These are phyloP conservation scores for Pleurotus giganteus DNA, from an alignment of 768 basidiomycete species.

Conservation along the genomic window DNA sequence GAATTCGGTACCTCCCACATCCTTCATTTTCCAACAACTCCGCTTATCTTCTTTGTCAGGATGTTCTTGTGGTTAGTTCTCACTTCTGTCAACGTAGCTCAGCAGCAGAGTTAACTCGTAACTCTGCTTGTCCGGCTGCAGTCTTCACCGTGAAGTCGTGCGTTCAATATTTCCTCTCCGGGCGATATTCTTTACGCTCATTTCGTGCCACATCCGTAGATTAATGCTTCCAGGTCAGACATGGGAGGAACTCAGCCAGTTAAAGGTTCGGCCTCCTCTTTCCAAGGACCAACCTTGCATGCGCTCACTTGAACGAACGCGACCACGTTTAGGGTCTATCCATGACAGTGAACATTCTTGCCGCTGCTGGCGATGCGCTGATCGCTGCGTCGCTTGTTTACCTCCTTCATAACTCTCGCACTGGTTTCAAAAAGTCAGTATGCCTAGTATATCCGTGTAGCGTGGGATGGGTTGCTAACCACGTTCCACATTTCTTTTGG, in stretches of 20 bases:
- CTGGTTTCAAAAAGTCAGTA: slow-evolving; percentile 12
- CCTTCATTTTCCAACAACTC: neutral
- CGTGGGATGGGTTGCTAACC: neutral
- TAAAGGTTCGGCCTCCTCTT: slow-evolving; percentile 35
- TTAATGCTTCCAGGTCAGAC: slow-evolving; percentile 32
- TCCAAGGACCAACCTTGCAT: slow-evolving; percentile 7
- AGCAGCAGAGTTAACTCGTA: slow-evolving; percentile 1
- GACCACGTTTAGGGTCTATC: slow-evolving; percentile 41
- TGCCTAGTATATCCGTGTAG: slow-evolving; percentile 15
- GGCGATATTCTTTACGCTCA: slow-evolving; percentile 3
- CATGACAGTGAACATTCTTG: slow-evolving; percentile 17
- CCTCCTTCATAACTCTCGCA: slow-evolving; percentile 11
- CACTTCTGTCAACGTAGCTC: neutral
- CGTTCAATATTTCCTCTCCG: slow-evolving; percentile 16
- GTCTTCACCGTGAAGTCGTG: slow-evolving; percentile 49
- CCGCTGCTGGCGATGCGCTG: slow-evolving; percentile 7
- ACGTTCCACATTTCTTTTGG: neutral
- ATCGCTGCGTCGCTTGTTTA: slow-evolving; percentile 10
- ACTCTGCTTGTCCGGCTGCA: slow-evolving; percentile 16
- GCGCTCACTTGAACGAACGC: slow-evolving; percentile 2
- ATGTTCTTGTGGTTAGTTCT: slow-evolving; percentile 40
- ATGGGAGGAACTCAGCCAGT: slow-evolving; percentile 37
- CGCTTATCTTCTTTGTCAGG: slow-evolving; percentile 19
- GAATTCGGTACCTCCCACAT: slow-evolving; percentile 42
- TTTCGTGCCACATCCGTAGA: slow-evolving; percentile 19